A percentile compares a stretch with the other conserved stretches of the same genome.
phyloP scores from a whole-genome alignment of 2,329 filamentous ascomycete genomes.

The Zymoseptoria tritici region DNA sequence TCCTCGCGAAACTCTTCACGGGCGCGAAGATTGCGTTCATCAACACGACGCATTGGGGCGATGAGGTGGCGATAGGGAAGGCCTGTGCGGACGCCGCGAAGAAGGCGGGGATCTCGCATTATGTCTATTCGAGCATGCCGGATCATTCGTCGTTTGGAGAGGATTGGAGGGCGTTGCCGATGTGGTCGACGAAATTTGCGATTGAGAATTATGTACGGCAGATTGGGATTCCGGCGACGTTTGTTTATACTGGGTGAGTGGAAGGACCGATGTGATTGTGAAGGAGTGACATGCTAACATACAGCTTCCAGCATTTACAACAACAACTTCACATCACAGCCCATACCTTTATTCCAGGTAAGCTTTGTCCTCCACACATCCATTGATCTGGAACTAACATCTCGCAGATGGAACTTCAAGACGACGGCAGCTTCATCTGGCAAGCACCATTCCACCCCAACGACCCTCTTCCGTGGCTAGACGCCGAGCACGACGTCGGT shows the following conservation, averaged over 20 bases:
- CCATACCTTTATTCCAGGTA: constrained; percentile 78
- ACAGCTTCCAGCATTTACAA: constrained; percentile 65
- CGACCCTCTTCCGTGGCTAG: constrained; percentile 84
- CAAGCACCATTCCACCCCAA: constrained; percentile 88
- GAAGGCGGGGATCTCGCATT: constrained; percentile 76
- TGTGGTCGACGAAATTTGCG: constrained; percentile 88
- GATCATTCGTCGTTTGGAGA: constrained; percentile 77
- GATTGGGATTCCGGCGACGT: constrained; percentile 76
- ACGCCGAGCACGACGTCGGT: constrained; percentile 92
- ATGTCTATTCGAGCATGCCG: constrained; percentile 95
- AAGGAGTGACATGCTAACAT: not conserved
- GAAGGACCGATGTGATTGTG: not conserved
- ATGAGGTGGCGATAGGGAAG: constrained; percentile 84
- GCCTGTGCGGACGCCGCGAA: constrained; percentile 85
- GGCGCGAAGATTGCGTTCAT: constrained; percentile 88
- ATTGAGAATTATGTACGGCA: constrained; percentile 86
- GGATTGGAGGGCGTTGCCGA: constrained; percentile 71
- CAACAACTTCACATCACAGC: constrained; percentile 94
- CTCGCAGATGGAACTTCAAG: constrained; percentile 65
- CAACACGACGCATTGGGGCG: constrained; percentile 95
- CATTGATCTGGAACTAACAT: not conserved
- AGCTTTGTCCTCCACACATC: not conserved
- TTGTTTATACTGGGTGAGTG: constrained; percentile 72
- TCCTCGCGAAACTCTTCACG: constrained; percentile 49
- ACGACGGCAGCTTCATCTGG: constrained; percentile 84